A percentile compares a stretch with the other conserved stretches of the same genome.
Conservation (phyloP, 371 early-diverging fungal genomes). For the Amoeboaphelidium protococcarum region DNA sequence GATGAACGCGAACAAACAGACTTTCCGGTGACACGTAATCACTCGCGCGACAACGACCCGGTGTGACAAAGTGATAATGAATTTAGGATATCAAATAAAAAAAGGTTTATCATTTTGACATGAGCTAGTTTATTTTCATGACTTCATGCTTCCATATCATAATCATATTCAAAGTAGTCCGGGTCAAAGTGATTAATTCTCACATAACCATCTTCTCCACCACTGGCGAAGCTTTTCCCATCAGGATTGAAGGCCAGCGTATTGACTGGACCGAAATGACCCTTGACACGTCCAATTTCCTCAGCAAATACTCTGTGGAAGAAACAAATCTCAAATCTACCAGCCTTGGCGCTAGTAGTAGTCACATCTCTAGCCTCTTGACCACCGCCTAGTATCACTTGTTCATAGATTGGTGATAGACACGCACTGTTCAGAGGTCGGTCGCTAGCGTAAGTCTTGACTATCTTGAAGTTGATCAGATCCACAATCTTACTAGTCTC, state of each 20-base stretch:
- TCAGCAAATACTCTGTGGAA: slow-evolving; percentile 91
- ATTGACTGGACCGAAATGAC: slow-evolving; percentile 99
- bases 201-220: slow-evolving; percentile 92
- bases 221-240: slow-evolving; percentile 76
- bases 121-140: not conserved
- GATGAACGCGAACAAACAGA: too few relatives aligned
- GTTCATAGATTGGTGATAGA: slow-evolving; percentile 45
- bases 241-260: slow-evolving; percentile 89
- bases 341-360: slow-evolving; percentile 70
- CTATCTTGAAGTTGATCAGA: slow-evolving; percentile 40
- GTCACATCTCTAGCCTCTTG: slow-evolving; percentile 87
- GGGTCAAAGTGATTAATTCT: slow-evolving; percentile 85
- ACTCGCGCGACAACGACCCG: too few relatives aligned
- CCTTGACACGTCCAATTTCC: slow-evolving; percentile 89
- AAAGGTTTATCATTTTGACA: too few relatives aligned
- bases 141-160: slow-evolving; percentile 2
- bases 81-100: too few relatives aligned
- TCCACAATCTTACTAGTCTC: slow-evolving; percentile 75
- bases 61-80: too few relatives aligned
- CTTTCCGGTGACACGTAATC: too few relatives aligned
- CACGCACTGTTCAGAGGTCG: slow-evolving; percentile 90
- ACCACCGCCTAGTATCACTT: slow-evolving; percentile 33
- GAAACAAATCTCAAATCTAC: slow-evolving; percentile 96
- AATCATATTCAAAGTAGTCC: slow-evolving; percentile 81
- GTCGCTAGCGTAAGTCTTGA: slow-evolving; percentile 69